Evolutionary conservation across 805 yeast species (phyloP), one percentile per base, ranked within the genome.

Genomic region (Saccharomycopsis microspora): DNA sequence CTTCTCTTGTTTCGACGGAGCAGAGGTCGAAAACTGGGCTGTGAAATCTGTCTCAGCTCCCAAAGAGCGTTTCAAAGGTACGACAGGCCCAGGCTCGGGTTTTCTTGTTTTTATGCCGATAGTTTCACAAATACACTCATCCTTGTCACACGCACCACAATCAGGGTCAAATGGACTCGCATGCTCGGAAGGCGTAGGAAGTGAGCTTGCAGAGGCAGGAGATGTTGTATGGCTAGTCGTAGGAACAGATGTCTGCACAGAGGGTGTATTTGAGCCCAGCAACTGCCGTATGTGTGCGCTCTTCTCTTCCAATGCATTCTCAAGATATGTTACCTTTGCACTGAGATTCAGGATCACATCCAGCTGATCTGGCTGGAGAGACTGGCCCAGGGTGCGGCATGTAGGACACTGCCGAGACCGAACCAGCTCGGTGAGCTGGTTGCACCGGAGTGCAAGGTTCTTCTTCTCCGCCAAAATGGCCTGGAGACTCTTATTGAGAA

Each of bases 61-160:
- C 6, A 11, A 8, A 11, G 35, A 45, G 5, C 54, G 43, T 35
- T 51, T 51, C 43, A 51, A 43, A 3, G 45, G 47, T 43, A 39
- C 41, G 40, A 35, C 7, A 43, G 34, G 8, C 19, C 19, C 3
- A 28, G 30, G 44, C 33, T 34, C 19, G 9, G 31, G 34, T 28
- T 48, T 28, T 35, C 36, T 27, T 29, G 39, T 36, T 11, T 56
- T 60, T 31, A 62, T 47, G 3, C 65, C 68, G 36, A 62, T 63
- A 33, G 58, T 58, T 4, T 73, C 87, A 60, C 89, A 82, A 9
- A 82, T 60, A 58, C 89, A 83, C 48, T 73, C 79, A 44, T 80
- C 87, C 58, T 80, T 80, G 39, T 67, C 60, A 59, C 89, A 82
- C n/a, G 78, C 75, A 3, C 80, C 82, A 60, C 89, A 82, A 48